These are phyloP conservation scores for Trametopsis cervina DNA, from an alignment of 768 basidiomycete species.

Conservation along the genomic window DNA sequence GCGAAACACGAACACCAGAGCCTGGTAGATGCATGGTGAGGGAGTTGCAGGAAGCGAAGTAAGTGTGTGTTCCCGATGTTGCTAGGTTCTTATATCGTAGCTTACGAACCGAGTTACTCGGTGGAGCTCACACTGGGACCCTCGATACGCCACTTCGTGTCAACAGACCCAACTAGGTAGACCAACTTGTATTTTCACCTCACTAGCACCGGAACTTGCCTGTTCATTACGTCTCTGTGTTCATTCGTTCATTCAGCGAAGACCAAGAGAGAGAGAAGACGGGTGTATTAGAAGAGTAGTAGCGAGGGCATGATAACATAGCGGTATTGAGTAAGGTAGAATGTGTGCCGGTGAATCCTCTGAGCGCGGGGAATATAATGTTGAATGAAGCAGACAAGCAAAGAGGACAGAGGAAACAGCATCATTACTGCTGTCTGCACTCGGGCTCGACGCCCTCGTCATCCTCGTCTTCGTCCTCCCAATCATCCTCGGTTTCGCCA, in stretches of 20 bases:
- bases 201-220: not conserved
- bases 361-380: not conserved
- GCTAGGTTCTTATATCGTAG: too few species aligned
- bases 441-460: slow-evolving; percentile 48
- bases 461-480: slow-evolving; percentile 65
- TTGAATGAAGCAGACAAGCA: not conserved
- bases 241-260: not conserved
- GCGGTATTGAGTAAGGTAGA: not conserved
- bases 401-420: too few species aligned
- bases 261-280: not conserved
- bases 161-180: too few species aligned
- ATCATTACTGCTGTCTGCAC: slow-evolving; percentile 20
- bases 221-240: not conserved
- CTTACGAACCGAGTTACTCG: too few species aligned
- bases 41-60: too few species aligned
- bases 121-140: not conserved
- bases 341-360: not conserved
- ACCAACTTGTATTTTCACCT: too few species aligned
- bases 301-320: not conserved
- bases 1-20: too few species aligned
- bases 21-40: too few species aligned
- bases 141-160: not conserved
- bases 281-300: not conserved
- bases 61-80: too few species aligned
- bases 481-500: slow-evolving; percentile 57